phyloP scores from a whole-genome alignment of 83 land plant genomes.

The Isoetes engelmannii region DNA sequence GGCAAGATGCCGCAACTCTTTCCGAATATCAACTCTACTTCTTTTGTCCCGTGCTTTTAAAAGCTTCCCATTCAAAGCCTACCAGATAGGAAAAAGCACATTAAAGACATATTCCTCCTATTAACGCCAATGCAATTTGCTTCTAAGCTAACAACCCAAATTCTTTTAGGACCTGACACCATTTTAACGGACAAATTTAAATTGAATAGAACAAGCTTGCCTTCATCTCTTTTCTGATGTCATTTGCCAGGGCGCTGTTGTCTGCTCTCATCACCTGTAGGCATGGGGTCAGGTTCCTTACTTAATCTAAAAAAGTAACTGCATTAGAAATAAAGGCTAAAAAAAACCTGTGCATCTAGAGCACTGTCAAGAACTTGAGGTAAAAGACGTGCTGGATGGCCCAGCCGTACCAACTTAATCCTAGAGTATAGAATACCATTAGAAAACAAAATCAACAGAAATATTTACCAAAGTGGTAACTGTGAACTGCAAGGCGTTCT shows the following conservation, averaged over 20 bases:
- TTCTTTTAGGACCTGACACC: neutral
- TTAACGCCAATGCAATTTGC: neutral
- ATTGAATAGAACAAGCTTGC: slow-evolving; percentile 21
- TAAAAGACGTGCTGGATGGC: slow-evolving; percentile 93
- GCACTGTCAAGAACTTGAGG: slow-evolving; percentile 96
- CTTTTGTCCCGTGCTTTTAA: slow-evolving; percentile 76
- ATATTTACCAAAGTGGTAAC: too few species aligned
- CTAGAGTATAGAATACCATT: slow-evolving; percentile 26
- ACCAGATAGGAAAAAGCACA: slow-evolving; percentile 1
- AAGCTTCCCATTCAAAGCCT: slow-evolving; percentile 77
- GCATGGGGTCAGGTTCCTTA: neutral
- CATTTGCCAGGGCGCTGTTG: slow-evolving; percentile 86
- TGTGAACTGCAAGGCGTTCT: too few species aligned
- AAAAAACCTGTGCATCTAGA: slow-evolving; percentile 80
- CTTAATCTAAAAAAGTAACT: neutral
- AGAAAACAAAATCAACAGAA: neutral
- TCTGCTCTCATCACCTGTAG: slow-evolving; percentile 81
- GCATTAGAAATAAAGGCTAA: neutral
- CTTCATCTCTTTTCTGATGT: slow-evolving; percentile 97
- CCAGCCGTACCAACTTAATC: slow-evolving; percentile 85
- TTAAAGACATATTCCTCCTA: neutral
- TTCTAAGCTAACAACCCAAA: too few species aligned
- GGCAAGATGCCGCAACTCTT: slow-evolving; percentile 67
- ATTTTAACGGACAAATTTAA: neutral
- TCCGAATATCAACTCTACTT: slow-evolving; percentile 73